Base-by-base conservation (phyloP, 176 grass and related monocot species). In the Tillandsia leiboldiana region DNA sequence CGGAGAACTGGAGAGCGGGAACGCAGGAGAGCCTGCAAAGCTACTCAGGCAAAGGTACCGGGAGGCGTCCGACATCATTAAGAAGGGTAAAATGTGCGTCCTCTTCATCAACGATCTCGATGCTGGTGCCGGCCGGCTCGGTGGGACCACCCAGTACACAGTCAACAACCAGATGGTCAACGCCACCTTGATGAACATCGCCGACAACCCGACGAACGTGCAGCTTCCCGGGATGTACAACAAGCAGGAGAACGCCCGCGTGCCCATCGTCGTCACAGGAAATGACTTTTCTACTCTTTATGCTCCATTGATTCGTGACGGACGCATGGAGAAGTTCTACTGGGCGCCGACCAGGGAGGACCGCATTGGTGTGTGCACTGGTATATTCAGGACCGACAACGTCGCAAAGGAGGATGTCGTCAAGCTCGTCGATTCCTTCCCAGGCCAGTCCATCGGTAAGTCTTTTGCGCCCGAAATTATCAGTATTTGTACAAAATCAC, bases 91-190 rank as follows among this genome's bases (percentile, higher is more conserved):
- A 15, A 75, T 75, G 73, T 75, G 73, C 50, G 63, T 61, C 26
- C 73, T 75, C 73, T 75, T 75, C 73, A 75, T 75, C 63, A 75
- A 75, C 62, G 73, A 75, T n/a, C 73, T 75, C 22, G 73, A 75
- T n/a, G 73, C 73, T 1, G 63, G 73, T 8, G 73, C 73, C 0
- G 73, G 73, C 10, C 49, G 73, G 50, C 26, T 75, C 9, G 73
- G 73, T 1, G 62, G 62, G 23, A 67, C 73, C 63, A 75, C 73
- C 26, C 73, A 75, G 26, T 75, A 75, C 73, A 75, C 73, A 13
- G 73, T 75, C 63, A 75, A 75, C 73, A 66, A 66, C 24, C 73
- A 75, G 73, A 75, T 75, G 73, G 73, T 75, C 15, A 75, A 75
- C 49, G 73, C 73, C 73, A 75, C 73, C 26, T 50, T 75, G 48